These are phyloP conservation scores for Aspergillus indologenus DNA, from an alignment of 495 filamentous ascomycete species.

Conservation along the genomic window DNA sequence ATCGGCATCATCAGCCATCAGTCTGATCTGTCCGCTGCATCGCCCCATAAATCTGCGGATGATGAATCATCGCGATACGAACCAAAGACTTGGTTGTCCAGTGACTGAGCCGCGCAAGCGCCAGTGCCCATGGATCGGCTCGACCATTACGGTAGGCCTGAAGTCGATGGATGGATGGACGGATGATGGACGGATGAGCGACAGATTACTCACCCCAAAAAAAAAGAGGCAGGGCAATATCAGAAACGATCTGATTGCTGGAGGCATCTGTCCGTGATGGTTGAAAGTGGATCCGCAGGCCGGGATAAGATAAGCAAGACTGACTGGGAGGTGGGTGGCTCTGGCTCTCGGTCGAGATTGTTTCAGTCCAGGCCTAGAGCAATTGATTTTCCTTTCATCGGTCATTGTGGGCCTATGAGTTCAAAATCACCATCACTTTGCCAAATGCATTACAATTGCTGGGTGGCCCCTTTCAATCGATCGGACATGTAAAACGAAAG, in stretches of 20 bases:
- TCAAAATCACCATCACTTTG: neutral
- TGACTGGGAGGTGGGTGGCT: neutral
- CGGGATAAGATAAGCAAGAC: neutral
- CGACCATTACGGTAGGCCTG: neutral
- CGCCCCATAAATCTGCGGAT: neutral
- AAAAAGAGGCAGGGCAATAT: neutral
- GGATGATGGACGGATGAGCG: neutral
- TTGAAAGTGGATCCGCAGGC: neutral
- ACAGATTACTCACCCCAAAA: neutral
- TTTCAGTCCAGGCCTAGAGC: neutral
- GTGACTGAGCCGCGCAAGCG: neutral
- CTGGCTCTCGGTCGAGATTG: neutral
- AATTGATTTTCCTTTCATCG: neutral
- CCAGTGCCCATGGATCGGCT: neutral
- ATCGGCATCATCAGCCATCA: neutral
- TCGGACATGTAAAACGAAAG: neutral
- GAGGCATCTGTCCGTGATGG: neutral
- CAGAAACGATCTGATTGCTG: neutral
- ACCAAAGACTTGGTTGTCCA: neutral
- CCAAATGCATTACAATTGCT: no score
- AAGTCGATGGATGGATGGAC: neutral
- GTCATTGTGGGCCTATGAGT: neutral
- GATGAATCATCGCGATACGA: neutral
- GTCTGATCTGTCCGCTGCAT: neutral
- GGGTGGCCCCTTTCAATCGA: neutral